These are phyloP conservation scores for Blepharisma japonicum DNA, from an alignment of 73 alveolate species.

Conservation along the genomic window DNA sequence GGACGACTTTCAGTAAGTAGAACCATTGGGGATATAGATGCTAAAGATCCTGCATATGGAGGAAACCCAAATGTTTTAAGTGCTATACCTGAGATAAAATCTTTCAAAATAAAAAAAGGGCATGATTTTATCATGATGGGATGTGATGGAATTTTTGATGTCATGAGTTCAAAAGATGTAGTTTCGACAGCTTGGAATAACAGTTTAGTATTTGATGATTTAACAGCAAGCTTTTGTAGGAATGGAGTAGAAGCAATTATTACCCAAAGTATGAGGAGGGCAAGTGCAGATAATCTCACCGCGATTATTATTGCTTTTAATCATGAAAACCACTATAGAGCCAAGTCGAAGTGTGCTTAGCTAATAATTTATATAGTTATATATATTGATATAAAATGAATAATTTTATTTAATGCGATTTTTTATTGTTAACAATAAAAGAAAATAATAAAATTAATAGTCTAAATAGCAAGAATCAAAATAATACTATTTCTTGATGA, in stretches of 20 bases:
- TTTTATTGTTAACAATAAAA: no score
- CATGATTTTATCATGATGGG: conserved; percentile 63
- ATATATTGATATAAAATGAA: no score
- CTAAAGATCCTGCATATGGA: conserved; percentile 86
- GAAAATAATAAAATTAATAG: no score
- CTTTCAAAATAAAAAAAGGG: conserved; percentile 75
- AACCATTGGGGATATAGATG: conserved; percentile 96
- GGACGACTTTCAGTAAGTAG: conserved; percentile 95
- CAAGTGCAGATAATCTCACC: not conserved
- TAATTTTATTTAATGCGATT: no score
- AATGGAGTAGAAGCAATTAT: conserved; percentile 26
- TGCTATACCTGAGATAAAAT: conserved; percentile 88
- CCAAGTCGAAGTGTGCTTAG: no score
- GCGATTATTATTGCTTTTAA: not conserved
- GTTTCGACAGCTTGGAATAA: conserved; percentile 59
- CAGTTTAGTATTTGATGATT: not conserved
- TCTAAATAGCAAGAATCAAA: no score
- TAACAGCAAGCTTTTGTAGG: not conserved
- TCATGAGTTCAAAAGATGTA: conserved; percentile 86
- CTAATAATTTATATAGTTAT: no score
- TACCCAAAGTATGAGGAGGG: not conserved
- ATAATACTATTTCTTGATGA: no score
- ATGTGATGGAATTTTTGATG: conserved; percentile 96
- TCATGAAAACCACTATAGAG: no score
- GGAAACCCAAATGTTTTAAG: conserved; percentile 94